Base-by-base conservation (phyloP, 495 filamentous ascomycete species). In the Neurospora pannonica region DNA sequence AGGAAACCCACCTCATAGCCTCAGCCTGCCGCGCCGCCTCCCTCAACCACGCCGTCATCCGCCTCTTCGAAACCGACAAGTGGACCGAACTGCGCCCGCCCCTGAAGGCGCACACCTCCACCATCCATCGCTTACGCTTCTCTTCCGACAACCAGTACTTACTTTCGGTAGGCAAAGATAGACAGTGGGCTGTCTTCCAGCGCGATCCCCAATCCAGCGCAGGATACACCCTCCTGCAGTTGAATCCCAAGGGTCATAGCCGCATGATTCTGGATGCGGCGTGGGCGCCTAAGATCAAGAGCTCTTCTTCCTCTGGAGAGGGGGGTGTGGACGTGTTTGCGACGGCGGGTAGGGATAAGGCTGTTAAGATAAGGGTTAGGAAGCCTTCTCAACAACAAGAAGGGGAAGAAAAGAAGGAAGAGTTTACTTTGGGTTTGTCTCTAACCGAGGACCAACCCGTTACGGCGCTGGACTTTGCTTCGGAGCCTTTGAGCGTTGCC, bases 11-110 rank as follows among this genome's bases (percentile, higher is more conserved):
- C 2, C 76, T 97, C 31, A 88, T 99, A 40, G 96, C 97, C 21
- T 97, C 94, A n/a, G 94, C 95, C 3, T 98, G 95, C 84, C 93
- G 92, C 79, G 97, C 97, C 21, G 95, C 90, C 82, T 96, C 94
- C 17, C 83, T 95, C 70, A 94, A 97, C 76, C 97, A 99, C 78
- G 96, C 96, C 46, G 94, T 98, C 62, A 93, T 99, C 75, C 90
- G 96, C 24, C 79, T 99, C 1, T 98, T 97, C 78, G 92, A 95
- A 77, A 95, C 94, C 28, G 87, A 86, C 36, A 86, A 87, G 74
- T 98, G 95, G 95, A 91, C 92, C 31, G 94, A 98, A 83, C 83
- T 97, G 60, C 92, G 90, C 77, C 95, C 96, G 7, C 87, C 94
- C 4, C 85, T 98, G 21, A 84, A 86, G 28, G 91, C 91, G 5